phyloP scores from a whole-genome alignment of 169 alveolate genomes.

The Cryptosporidium ryanae region DNA sequence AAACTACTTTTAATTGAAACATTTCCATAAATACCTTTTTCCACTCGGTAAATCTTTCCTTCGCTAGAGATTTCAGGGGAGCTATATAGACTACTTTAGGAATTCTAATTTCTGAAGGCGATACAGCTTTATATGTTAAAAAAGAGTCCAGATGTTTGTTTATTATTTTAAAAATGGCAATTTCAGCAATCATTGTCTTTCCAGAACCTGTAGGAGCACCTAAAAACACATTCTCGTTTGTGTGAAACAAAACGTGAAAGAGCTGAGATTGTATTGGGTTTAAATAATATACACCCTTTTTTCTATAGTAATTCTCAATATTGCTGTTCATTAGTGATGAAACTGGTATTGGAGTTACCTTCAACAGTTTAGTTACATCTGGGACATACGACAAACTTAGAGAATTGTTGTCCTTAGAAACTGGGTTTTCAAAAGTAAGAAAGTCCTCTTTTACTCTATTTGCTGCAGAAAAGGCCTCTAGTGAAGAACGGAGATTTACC shows the following conservation, averaged over 20 bases:
- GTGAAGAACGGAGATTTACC: conserved; percentile 35
- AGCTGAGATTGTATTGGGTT: conserved; percentile 96
- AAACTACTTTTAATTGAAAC: conserved; percentile 91
- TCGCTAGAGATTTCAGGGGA: conserved; percentile 98
- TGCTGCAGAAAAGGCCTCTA: conserved; percentile 61
- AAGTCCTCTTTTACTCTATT: conserved; percentile 68
- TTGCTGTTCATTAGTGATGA: conserved; percentile 75
- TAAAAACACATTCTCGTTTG: conserved; percentile 95
- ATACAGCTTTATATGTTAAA: conserved; percentile 76
- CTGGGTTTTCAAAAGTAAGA: conserved; percentile 31
- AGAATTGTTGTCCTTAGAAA: conserved; percentile 19
- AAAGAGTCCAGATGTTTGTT: conserved; percentile 79
- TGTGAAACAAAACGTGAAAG: conserved; percentile 93
- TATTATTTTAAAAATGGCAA: conserved; percentile 93
- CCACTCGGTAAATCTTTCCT: conserved; percentile 91
- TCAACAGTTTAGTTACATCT: conserved; percentile 84
- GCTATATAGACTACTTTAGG: conserved; percentile 96
- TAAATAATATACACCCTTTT: conserved; percentile 88
- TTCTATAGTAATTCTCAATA: conserved; percentile 36
- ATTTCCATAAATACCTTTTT: conserved; percentile 83
- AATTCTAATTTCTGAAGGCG: not conserved
- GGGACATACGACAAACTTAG: conserved; percentile 35
- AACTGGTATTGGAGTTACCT: conserved; percentile 86
- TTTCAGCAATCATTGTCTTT: conserved; percentile 97
- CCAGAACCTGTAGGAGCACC: conserved; percentile 99